Base-by-base conservation (phyloP, 768 basidiomycete genomes). In the Peribolospora baueri region DNA sequence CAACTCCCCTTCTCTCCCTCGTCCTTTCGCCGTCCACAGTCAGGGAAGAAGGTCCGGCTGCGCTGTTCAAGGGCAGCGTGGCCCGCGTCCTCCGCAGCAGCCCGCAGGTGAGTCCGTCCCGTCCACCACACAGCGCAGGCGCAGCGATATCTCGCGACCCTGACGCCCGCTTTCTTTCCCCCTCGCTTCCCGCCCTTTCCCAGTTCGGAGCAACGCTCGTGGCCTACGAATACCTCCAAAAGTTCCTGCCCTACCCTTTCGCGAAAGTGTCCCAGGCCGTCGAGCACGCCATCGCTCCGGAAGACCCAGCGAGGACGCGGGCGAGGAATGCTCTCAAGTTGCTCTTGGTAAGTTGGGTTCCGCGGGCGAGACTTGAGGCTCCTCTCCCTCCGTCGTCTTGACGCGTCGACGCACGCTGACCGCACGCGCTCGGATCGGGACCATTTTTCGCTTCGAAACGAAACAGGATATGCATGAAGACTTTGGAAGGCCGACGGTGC, bases 241-340 rank as follows among this genome's bases (percentile, higher is more conserved):
- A 74, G 70, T 63, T 62, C 50, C 60, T 63, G 58, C 65, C 67
- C 50, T 59, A n/a, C 25, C 52, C 9, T 1, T 7, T n/a, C 40
- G 53, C 14, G 25, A 53, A 48, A 41, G 8, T 48, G 54, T 48
- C 51, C 36, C 59, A 60, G 36, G 56, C 59, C 9, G 53, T 57
- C 9, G 42, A 56, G 39, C 56, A 54, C 48, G 46, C 49, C 40
- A 53, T 60, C 48, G 51, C 53, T n/a, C 53, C 56, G 46, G 68
- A 68, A 48, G 91, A 95, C 56, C 73, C 97, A 70, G 77, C 86
- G 40, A 78, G 80, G 65, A 76, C 91, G 47, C 76, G 93, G 54
- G 91, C 93, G 14, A 75, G 91, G 56, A 95, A 95, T 72, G 91
- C 88, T 10, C 75, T 98, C 63, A 87, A 88, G 68, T 86, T 87